Percentiles rank a stretch among this genome's conserved stretches.
phyloP scores from a whole-genome alignment of 108 stramenopile species.

The Fistulifera pelliculosa region DNA sequence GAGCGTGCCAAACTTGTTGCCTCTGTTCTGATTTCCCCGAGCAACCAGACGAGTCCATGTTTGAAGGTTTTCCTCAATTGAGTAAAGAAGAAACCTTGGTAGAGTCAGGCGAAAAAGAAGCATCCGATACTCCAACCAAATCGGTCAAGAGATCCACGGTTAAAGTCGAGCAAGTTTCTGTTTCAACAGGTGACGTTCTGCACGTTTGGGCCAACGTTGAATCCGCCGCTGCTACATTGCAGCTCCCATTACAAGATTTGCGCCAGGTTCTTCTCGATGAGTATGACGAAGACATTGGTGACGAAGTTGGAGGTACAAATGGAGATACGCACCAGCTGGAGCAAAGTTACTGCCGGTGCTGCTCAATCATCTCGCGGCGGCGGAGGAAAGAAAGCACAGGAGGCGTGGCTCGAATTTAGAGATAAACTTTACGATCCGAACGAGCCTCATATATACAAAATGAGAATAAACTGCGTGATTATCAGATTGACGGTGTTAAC shows the following conservation, averaged over 20 bases:
- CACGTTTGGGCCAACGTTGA: conserved; percentile 77
- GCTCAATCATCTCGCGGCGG: conserved; percentile 23
- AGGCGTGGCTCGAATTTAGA: conserved; percentile 71
- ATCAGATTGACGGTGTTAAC: conserved; percentile 93
- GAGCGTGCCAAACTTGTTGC: conserved; percentile 49
- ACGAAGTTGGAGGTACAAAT: conserved; percentile 81
- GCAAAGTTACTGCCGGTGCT: conserved; percentile 65
- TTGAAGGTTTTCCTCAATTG: conserved; percentile 61
- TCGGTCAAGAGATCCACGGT: conserved; percentile 58
- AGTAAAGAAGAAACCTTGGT: conserved; percentile 32
- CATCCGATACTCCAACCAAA: conserved; percentile 25
- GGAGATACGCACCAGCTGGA: conserved; percentile 69
- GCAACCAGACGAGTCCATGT: conserved; percentile 47
- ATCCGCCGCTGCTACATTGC: conserved; percentile 71
- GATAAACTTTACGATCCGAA: conserved; percentile 80
- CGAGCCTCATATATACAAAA: conserved; percentile 80
- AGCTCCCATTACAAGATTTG: conserved; percentile 57
- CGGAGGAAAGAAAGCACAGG: conserved; percentile 68
- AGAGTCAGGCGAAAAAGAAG: conserved; percentile 17
- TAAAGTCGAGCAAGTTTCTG: conserved; percentile 71
- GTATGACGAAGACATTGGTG: conserved; percentile 74
- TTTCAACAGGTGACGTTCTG: conserved; percentile 49
- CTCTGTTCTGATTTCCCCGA: conserved; percentile 44
- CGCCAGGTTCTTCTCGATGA: conserved; percentile 52
- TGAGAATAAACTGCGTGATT: conserved; percentile 78